Percentiles rank a stretch among this genome's conserved stretches.
phyloP scores from a whole-genome alignment of 352 stramenopile genomes.

The Phytophthora fragariaefolia region DNA sequence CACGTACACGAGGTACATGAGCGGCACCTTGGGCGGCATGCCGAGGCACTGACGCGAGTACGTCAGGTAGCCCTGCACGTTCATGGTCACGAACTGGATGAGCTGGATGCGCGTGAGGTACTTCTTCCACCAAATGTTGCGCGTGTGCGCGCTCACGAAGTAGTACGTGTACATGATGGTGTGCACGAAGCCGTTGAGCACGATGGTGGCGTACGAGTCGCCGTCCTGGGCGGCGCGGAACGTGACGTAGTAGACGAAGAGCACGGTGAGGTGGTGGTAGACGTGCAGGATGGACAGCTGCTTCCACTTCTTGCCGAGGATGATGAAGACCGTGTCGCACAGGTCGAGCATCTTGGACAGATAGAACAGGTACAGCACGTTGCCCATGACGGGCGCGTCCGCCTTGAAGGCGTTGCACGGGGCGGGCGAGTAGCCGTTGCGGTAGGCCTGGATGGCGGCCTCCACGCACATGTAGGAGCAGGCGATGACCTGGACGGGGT shows the following conservation, averaged over 20 bases:
- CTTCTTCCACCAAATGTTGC: conserved; percentile 97
- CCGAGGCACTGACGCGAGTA: conserved; percentile 88
- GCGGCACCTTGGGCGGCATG: conserved; percentile 67
- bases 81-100: conserved; percentile 91
- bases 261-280: conserved; percentile 97
- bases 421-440: conserved; percentile 82
- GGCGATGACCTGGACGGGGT: conserved; percentile 93
- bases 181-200: conserved; percentile 97
- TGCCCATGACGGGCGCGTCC: conserved; percentile 86
- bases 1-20: conserved; percentile 95
- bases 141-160: conserved; percentile 96
- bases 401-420: conserved; percentile 91
- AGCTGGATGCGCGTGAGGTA: conserved; percentile 95
- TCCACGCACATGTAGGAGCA: conserved; percentile 96
- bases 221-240: conserved; percentile 93
- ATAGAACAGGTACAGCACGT: conserved; percentile 97
- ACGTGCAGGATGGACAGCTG: conserved; percentile 97
- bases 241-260: conserved; percentile 96
- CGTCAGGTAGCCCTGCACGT: conserved; percentile 64
- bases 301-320: conserved; percentile 96
- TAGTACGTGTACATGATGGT: conserved; percentile 99
- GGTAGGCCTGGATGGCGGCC: conserved; percentile 88
- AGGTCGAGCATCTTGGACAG: conserved; percentile 94
- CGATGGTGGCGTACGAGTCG: conserved; percentile 95
- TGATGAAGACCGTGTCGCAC: conserved; percentile 95